A percentile compares a stretch with the other conserved stretches of the same genome.
phyloP scores from a whole-genome alignment of 2,329 filamentous ascomycete species.

The Chaetomiaceae sp. region DNA sequence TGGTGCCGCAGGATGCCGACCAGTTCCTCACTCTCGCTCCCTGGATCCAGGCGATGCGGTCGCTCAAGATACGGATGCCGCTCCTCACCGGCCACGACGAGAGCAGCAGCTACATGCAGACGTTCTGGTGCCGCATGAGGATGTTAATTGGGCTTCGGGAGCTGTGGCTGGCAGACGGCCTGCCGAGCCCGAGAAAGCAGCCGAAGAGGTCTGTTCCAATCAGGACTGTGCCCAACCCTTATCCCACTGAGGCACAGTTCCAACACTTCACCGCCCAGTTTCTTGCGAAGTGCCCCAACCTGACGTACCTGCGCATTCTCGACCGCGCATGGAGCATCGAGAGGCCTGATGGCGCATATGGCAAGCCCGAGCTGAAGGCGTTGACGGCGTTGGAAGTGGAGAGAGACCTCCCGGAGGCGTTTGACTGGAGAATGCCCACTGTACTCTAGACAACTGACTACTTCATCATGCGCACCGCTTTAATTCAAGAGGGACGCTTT shows the following conservation, averaged over 20 bases:
- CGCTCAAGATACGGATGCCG: background rate
- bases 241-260: background rate
- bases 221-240: background rate
- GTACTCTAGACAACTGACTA: no score
- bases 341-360: background rate
- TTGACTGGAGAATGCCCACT: background rate
- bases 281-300: background rate
- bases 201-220: no score
- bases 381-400: background rate
- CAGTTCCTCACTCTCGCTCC: background rate
- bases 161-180: slow-evolving; percentile 1
- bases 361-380: background rate
- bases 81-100: background rate
- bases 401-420: background rate
- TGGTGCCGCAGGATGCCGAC: background rate
- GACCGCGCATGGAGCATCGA: background rate
- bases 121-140: background rate
- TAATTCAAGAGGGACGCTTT: no score
- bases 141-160: background rate
- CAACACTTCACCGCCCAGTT: background rate
- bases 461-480: no score
- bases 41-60: background rate
- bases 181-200: background rate
- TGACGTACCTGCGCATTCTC: background rate
- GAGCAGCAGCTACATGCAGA: background rate